A percentile compares a stretch with the other conserved stretches of the same genome.
Evolutionary conservation across 169 alveolate species (phyloP).

Genomic region (Cryptosporidium felis): DNA sequence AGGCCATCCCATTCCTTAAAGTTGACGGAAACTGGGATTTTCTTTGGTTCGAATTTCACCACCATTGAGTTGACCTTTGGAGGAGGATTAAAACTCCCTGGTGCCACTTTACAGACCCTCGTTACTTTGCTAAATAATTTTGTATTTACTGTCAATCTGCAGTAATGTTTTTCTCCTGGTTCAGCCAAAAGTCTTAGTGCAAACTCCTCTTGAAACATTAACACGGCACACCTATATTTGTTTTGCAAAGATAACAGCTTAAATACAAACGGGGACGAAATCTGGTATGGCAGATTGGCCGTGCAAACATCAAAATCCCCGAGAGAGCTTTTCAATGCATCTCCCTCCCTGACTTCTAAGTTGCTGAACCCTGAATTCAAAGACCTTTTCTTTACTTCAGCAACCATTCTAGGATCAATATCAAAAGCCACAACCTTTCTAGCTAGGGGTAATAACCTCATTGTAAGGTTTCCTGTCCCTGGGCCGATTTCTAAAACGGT

Average conservation of each 20-base stretch:
- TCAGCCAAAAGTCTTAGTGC: slow-evolving; percentile 96
- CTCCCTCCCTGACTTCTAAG: slow-evolving; percentile 90
- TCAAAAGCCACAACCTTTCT: slow-evolving; percentile 97
- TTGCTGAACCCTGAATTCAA: slow-evolving; percentile 83
- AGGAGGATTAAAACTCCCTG: slow-evolving; percentile 98
- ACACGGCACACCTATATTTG: slow-evolving; percentile 93
- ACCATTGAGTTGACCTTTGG: slow-evolving; percentile 99
- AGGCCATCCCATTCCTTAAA: slow-evolving; percentile 99
- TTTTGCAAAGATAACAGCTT: slow-evolving; percentile 94
- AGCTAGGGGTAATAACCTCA: slow-evolving; percentile 93
- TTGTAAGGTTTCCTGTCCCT: slow-evolving; percentile 97
- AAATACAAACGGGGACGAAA: slow-evolving; percentile 98
- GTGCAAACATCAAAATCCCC: slow-evolving; percentile 98
- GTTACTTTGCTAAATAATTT: slow-evolving; percentile 87
- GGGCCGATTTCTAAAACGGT: slow-evolving; percentile 98
- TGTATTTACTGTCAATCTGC: slow-evolving; percentile 97
- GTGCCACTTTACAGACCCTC: slow-evolving; percentile 93
- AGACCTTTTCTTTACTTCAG: slow-evolving; percentile 96
- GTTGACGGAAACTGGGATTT: slow-evolving; percentile 80
- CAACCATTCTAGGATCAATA: slow-evolving; percentile 98
- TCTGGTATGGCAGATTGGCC: slow-evolving; percentile 99
- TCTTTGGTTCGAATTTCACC: slow-evolving; percentile 95
- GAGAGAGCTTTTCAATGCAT: slow-evolving; percentile 91
- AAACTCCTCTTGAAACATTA: slow-evolving; percentile 99
- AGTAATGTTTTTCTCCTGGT: slow-evolving; percentile 94